Evolutionary conservation across 208 protist genomes (phyloP).

Genomic region (Leishmania arabica): DNA sequence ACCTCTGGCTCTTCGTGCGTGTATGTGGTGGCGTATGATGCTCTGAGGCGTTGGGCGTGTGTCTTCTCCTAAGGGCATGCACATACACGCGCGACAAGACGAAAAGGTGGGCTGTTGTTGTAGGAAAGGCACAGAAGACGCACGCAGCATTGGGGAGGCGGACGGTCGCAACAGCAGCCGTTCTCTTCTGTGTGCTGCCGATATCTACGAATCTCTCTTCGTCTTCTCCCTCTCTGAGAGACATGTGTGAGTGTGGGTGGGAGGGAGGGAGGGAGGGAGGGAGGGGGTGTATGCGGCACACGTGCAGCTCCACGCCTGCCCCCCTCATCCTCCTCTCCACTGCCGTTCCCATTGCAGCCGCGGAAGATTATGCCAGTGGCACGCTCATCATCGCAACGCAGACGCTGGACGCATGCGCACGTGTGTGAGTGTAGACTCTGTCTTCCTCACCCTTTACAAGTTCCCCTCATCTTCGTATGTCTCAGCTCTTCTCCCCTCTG

Average conservation of each 20-base stretch:
- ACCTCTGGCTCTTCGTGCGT: neutral
- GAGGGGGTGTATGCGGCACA: neutral
- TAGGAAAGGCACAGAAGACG: neutral
- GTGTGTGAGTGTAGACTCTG: neutral
- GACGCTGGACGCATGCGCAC: neutral
- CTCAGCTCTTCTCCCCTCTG: neutral
- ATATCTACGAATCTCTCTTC: neutral
- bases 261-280: neutral
- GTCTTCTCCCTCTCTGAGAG: neutral
- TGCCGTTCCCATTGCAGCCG: neutral
- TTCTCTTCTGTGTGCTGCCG: neutral
- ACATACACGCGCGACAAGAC: too few species aligned
- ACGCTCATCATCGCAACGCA: neutral
- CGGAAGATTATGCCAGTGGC: neutral
- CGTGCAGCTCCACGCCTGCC: neutral
- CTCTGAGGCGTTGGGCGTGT: neutral
- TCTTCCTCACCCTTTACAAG: neutral
- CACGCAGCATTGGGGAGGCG: neutral
- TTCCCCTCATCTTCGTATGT: neutral
- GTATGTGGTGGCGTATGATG: neutral
- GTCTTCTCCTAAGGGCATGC: neutral
- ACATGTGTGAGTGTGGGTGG: neutral
- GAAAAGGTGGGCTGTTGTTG: neutral
- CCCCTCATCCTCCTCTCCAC: neutral
- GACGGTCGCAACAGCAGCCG: neutral